Evolutionary conservation across 805 yeast species (phyloP), one percentile per base, ranked within the genome.

Genomic region (Kazachstania bromeliacearum): DNA sequence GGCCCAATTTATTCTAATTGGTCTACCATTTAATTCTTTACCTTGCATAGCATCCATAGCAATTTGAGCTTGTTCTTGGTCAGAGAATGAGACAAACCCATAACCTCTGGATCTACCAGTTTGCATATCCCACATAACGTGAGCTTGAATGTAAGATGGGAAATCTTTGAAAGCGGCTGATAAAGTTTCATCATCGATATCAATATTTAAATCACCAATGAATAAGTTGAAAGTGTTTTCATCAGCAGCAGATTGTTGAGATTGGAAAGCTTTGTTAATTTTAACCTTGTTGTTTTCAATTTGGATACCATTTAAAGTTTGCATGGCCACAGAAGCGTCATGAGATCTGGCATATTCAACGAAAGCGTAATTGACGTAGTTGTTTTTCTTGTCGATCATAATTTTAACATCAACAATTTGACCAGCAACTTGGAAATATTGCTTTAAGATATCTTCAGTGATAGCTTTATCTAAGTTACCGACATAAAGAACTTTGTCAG

Each of bases 91-190:
- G 9, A 85, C 92, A 59, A 87, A 85, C 2, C 96, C 95, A 53
- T 85, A 85, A 25, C 95, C 94, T 61, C 95, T 70, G 3, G 94
- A 84, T 54, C 95, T 70, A 29, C 94, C 92, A 18, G 92, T 80
- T 57, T 83, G 88, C 94, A 85, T 84, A 57, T 87, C 95, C 95
- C 96, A 85, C 95, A 85, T 87, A 22, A 85, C 95, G 48, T 85
- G 87, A 9, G 94, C 95, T 57, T 83, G 92, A 32, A 74, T 63
- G 49, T 82, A 64, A 1, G 85, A 71, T 13, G 67, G 64, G 56
- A 72, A 81, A 38, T 66, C 63, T 4, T 64, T 47, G 53, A 85
- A 85, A 9, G 80, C 67, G 30, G 58, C 61, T 35, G 66, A 66
- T 43, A 85, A 68, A 13, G 73, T 54, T 45, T 81, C 94, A 59